phyloP scores from a whole-genome alignment of 495 filamentous ascomycete species.

The Aspergillus saccharolyticus region DNA sequence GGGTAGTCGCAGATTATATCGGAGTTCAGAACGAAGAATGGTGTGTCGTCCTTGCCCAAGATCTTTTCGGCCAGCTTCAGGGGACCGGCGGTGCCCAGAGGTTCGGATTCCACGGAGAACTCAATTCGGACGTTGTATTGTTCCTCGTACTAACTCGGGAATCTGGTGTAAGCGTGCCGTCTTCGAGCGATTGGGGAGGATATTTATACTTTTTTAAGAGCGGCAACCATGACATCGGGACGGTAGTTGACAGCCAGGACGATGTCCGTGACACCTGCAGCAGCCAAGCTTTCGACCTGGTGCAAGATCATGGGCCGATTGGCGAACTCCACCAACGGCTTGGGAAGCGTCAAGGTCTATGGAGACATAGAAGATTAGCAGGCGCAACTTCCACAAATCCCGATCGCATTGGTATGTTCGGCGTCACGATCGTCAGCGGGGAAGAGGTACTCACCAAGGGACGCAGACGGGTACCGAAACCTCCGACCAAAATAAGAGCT shows the following conservation, averaged over 20 bases:
- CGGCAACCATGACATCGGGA: slow-evolving; percentile 86
- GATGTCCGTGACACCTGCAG: slow-evolving; percentile 95
- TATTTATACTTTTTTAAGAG: slow-evolving; percentile 57
- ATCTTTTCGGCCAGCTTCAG: slow-evolving; percentile 94
- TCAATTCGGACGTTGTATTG: slow-evolving; percentile 89
- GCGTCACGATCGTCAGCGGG: slow-evolving; percentile 15
- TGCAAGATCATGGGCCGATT: slow-evolving; percentile 99
- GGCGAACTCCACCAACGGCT: slow-evolving; percentile 94
- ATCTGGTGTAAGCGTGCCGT: neutral
- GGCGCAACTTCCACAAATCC: neutral
- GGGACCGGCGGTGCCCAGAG: slow-evolving; percentile 91
- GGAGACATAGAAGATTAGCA: slow-evolving; percentile 1
- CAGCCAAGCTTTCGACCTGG: slow-evolving; percentile 92
- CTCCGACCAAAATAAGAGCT: slow-evolving; percentile 99
- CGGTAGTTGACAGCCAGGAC: slow-evolving; percentile 98
- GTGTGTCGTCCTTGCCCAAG: slow-evolving; percentile 84
- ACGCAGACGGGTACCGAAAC: slow-evolving; percentile 96
- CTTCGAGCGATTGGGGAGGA: neutral
- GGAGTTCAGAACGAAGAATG: slow-evolving; percentile 99
- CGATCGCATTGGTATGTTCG: slow-evolving; percentile 2
- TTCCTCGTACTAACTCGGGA: slow-evolving; percentile 67
- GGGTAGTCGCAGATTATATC: slow-evolving; percentile 99
- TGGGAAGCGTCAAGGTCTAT: slow-evolving; percentile 93
- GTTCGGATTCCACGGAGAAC: slow-evolving; percentile 94
- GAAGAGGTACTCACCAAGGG: slow-evolving; percentile 68